phyloP scores from a whole-genome alignment of 2,329 filamentous ascomycete species.

The Cercospora janseana region DNA sequence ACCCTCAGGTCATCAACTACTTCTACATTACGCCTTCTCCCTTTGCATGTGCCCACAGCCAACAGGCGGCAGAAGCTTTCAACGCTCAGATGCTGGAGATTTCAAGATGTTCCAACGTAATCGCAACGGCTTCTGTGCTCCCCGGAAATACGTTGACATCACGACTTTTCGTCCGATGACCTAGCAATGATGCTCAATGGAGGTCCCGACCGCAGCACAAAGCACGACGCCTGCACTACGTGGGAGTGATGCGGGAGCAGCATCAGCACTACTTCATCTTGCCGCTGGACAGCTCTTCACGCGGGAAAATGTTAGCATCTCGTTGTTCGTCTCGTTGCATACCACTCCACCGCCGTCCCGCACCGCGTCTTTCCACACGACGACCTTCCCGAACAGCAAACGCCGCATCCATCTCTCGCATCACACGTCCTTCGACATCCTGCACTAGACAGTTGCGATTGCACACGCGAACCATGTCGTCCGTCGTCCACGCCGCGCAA shows the following conservation, averaged over 20 bases:
- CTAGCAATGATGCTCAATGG: slow-evolving; percentile 3
- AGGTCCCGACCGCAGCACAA: not conserved
- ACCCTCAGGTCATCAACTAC: no score
- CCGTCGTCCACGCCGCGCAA: slow-evolving; percentile 40
- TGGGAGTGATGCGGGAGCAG: no score
- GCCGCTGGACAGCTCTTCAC: no score
- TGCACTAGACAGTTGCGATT: not conserved
- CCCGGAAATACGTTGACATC: slow-evolving; percentile 5
- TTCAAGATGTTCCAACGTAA: not conserved
- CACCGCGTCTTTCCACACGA: no score
- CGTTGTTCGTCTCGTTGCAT: no score
- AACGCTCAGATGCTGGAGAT: not conserved
- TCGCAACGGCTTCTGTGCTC: not conserved
- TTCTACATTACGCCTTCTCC: no score
- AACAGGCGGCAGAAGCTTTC: no score
- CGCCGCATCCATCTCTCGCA: not conserved
- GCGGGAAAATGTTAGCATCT: no score
- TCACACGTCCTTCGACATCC: not conserved
- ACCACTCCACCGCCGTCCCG: no score
- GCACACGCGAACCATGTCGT: slow-evolving; percentile 51
- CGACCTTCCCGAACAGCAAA: no score
- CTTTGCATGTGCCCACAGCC: no score
- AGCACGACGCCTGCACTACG: not conserved
- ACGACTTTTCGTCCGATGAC: slow-evolving; percentile 11
- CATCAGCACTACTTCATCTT: no score